A percentile compares a stretch with the other conserved stretches of the same genome.
phyloP scores from a whole-genome alignment of 116 monocot genomes.

The Thalassia testudinum region DNA sequence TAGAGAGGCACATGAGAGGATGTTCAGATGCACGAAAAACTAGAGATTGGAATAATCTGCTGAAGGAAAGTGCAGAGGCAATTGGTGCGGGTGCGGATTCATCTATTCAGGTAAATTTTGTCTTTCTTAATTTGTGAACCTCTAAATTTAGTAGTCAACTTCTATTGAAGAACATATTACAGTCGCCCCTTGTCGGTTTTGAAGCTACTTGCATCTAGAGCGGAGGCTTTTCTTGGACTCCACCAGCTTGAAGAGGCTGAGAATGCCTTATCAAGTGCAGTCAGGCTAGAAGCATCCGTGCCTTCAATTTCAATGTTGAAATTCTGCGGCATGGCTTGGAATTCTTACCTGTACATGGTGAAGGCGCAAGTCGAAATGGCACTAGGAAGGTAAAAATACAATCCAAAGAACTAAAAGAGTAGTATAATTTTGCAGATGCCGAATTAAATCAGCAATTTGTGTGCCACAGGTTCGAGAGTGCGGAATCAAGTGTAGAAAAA shows the following conservation, averaged over 20 bases:
- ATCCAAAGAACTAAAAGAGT: neutral
- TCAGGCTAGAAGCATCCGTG: conserved; percentile 9
- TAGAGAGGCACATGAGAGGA: conserved; percentile 23
- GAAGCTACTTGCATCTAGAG: conserved; percentile 23
- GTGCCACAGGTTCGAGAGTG: conserved; percentile 34
- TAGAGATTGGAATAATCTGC: conserved; percentile 34
- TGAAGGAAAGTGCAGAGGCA: conserved; percentile 33
- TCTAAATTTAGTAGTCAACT: neutral
- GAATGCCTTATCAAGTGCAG: conserved; percentile 9
- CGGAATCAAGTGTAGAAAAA: conserved; percentile 24
- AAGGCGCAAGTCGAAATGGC: conserved; percentile 46
- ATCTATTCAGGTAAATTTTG: conserved; percentile 25
- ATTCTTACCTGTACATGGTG: conserved; percentile 31
- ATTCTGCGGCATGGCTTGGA: conserved; percentile 20
- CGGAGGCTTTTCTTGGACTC: conserved; percentile 28
- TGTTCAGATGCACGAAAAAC: conserved; percentile 22
- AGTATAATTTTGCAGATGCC: conserved; percentile 32
- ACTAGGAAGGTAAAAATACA: conserved; percentile 35
- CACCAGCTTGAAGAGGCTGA: conserved; percentile 26
- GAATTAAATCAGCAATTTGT: conserved; percentile 23
- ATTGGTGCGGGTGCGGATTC: conserved; percentile 38
- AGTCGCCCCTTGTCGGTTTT: neutral
- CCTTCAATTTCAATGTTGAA: conserved; percentile 3
- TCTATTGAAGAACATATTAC: neutral
- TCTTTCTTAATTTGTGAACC: neutral